Evolutionary conservation across 164 flowering plant genomes (phyloP), one percentile per base, ranked within the genome.

Genomic region (Aristolochia fimbriata): DNA sequence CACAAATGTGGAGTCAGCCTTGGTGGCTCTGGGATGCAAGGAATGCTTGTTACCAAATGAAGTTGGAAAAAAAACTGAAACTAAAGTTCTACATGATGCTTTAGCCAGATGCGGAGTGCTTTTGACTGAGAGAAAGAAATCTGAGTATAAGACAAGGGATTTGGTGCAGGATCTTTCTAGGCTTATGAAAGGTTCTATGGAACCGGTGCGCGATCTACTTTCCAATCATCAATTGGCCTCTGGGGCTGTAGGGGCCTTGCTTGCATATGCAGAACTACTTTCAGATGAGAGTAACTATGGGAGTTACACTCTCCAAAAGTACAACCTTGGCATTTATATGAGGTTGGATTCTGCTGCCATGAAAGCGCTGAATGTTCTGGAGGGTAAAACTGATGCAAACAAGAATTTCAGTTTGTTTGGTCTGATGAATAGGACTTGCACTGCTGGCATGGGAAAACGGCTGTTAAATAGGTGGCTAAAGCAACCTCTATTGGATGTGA

Each of bases 391-490:
- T 31, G 99, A 94, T 81, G 92, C 99, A 58, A 93, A 93, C 75
- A 93, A 90, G 71, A 93, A 81, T 65, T 90, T 88, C 62, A 90
- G 99, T 71, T 77, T 94, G 74, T 86, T 83, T 71, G 97, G 99
- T 70, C 83, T 90, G 47, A 78, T 93, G 96, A 93, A 93, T 74
- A 84, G 97, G 74, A 90, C 99, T 23, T 90, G 99, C 73, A 90
- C 99, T 62, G 92, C 92, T 70, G 97, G 99, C 64, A 93, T 93
- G 99, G 99, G 99, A 52, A 87, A 88, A 58, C 67, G 96, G 22
- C 70, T 93, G 65, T 76, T 90, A 65, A 86, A 90, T 68, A 88
- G 81, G 92, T 90, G 99, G 99, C 74, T 93, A 58, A 93, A 93
- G 63, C 99, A 93, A 71, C 99, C 97, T 45, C 77, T 93, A 59